These are phyloP conservation scores for Neurospora sp. DNA, from an alignment of 495 filamentous ascomycete genomes.

Conservation along the genomic window DNA sequence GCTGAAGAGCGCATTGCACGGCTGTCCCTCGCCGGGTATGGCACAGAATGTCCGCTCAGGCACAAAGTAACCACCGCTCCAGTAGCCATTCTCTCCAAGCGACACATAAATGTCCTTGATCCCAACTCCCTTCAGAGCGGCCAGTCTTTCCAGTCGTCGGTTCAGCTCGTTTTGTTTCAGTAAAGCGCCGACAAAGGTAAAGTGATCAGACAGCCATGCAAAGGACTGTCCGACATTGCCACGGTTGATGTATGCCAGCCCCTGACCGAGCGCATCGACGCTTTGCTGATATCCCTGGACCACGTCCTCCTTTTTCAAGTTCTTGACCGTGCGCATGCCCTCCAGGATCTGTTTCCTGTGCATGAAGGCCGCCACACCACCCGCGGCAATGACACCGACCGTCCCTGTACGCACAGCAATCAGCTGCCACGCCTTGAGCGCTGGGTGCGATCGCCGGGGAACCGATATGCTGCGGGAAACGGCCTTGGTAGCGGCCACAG, in stretches of 20 bases:
- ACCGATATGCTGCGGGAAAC: constrained; percentile 26
- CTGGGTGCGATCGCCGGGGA: constrained; percentile 26
- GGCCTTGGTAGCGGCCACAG: constrained; percentile 21
- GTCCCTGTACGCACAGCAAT: constrained; percentile 79
- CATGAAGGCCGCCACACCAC: constrained; percentile 75
- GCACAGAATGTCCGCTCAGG: constrained; percentile 44
- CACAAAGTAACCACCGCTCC: constrained; percentile 45
- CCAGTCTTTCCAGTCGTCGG: constrained; percentile 30
- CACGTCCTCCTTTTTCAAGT: constrained; percentile 28
- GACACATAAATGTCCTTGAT: constrained; percentile 24
- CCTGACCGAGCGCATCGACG: constrained; percentile 37
- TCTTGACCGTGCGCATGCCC: constrained; percentile 33
- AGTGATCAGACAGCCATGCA: constrained; percentile 37
- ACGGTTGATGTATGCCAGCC: constrained; percentile 38
- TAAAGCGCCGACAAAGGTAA: constrained; percentile 37
- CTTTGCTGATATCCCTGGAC: constrained; percentile 31
- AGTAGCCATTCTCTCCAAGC: constrained; percentile 41
- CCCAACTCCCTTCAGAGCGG: constrained; percentile 29
- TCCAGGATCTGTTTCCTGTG: constrained; percentile 65
- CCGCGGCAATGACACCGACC: constrained; percentile 77
- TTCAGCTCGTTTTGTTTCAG: constrained; percentile 33
- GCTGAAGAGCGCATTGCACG: constrained; percentile 35
- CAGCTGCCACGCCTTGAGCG: constrained; percentile 63
- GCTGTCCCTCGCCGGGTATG: constrained; percentile 26
- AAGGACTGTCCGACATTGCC: constrained; percentile 38